These are phyloP conservation scores for Paramyrothecium sp. DNA, from an alignment of 2,329 filamentous ascomycete species.

Conservation along the genomic window DNA sequence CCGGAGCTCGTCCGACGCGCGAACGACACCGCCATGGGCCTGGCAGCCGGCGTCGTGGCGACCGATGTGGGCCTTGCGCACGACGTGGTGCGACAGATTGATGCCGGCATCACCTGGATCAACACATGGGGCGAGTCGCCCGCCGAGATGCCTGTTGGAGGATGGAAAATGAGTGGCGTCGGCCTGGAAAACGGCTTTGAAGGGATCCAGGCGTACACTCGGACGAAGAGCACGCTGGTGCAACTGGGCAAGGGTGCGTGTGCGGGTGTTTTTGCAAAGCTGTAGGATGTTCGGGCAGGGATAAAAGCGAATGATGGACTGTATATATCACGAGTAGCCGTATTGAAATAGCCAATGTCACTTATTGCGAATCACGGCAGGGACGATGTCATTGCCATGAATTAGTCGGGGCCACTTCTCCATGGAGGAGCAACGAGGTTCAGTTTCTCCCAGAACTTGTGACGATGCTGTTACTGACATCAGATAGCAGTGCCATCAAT, in stretches of 20 bases:
- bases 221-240: slow-evolving; percentile 85
- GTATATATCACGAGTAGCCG: too few species aligned
- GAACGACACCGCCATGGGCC: slow-evolving; percentile 73
- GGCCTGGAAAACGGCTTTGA: slow-evolving; percentile 83
- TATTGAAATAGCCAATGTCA: too few species aligned
- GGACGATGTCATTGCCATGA: too few species aligned
- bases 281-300: slow-evolving; percentile 34
- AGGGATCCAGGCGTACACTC: slow-evolving; percentile 78
- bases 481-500: too few species aligned
- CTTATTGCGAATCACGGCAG: too few species aligned
- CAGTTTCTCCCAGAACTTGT: too few species aligned
- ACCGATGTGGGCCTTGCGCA: slow-evolving; percentile 73
- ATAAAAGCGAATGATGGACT: too few species aligned
- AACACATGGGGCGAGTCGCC: slow-evolving; percentile 94
- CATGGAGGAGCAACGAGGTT: too few species aligned
- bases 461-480: too few species aligned
- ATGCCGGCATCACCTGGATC: slow-evolving; percentile 88
- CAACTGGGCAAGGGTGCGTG: slow-evolving; percentile 71
- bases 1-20: slow-evolving; percentile 71
- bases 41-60: slow-evolving; percentile 83
- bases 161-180: slow-evolving; percentile 88
- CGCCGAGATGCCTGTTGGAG: slow-evolving; percentile 88
- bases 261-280: slow-evolving; percentile 67
- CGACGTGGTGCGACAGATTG: slow-evolving; percentile 64
- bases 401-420: too few species aligned